These are phyloP conservation scores for Agapanthus africanus DNA, from an alignment of 106 monocot genomes.

Conservation along the genomic window DNA sequence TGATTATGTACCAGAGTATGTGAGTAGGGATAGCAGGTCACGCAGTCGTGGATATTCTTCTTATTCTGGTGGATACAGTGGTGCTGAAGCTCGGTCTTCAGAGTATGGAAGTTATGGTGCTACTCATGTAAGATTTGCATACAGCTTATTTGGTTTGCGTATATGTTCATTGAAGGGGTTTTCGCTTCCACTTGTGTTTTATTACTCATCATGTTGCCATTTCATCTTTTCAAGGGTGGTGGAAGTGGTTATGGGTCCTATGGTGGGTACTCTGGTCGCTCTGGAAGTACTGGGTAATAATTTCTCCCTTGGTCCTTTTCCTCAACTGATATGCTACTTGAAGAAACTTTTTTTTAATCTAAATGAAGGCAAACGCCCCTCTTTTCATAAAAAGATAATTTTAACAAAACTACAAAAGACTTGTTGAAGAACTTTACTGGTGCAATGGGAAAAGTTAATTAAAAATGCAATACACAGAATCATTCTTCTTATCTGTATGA, in stretches of 20 bases:
- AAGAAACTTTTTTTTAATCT: neutral
- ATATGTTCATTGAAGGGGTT: no score
- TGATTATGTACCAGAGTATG: constrained; percentile 50
- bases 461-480: neutral
- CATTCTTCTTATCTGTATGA: neutral
- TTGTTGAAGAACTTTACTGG: no score
- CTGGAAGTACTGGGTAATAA: constrained; percentile 70
- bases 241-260: constrained; percentile 59
- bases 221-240: constrained; percentile 38
- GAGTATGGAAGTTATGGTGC: constrained; percentile 60
- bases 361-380: no score
- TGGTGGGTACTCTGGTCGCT: constrained; percentile 64
- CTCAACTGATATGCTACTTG: neutral
- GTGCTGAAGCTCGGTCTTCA: constrained; percentile 27
- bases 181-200: neutral
- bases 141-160: no score
- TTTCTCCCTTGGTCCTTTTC: neutral
- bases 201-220: neutral
- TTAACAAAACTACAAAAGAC: neutral
- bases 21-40: constrained; percentile 48
- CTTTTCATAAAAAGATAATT: no score
- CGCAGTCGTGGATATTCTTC: constrained; percentile 54
- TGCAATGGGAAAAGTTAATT: neutral
- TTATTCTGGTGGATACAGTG: constrained; percentile 54
- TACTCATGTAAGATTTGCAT: constrained; percentile 47